A percentile compares a stretch with the other conserved stretches of the same genome.
phyloP scores from a whole-genome alignment of 1,139 yeast species.

The Dujonia santamariae region DNA sequence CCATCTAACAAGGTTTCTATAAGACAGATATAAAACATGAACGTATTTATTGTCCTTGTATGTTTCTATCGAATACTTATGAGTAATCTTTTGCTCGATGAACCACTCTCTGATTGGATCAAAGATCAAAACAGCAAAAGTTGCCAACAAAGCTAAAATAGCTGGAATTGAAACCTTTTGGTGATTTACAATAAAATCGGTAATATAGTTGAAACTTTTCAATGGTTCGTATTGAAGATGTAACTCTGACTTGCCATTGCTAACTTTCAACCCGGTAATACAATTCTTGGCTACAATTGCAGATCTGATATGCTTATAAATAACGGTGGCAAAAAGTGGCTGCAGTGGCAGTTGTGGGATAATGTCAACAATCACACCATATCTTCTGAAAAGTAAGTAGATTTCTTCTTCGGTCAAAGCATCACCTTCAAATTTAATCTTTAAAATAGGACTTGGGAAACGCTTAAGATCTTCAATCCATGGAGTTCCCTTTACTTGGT shows the following conservation, averaged over 20 bases:
- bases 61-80: constrained; percentile 33
- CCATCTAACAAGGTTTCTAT: constrained; percentile 20
- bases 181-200: constrained; percentile 65
- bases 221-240: constrained; percentile 72
- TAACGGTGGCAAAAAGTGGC: constrained; percentile 46
- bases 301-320: constrained; percentile 55
- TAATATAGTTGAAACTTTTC: constrained; percentile 48
- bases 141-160: constrained; percentile 50
- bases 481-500: constrained; percentile 84
- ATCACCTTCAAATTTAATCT: constrained; percentile 70
- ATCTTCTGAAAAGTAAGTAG: constrained; percentile 78
- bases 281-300: constrained; percentile 91
- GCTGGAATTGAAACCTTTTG: constrained; percentile 75
- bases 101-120: constrained; percentile 90
- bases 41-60: constrained; percentile 31
- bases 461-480: constrained; percentile 94
- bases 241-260: constrained; percentile 51
- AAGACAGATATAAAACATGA: constrained; percentile 26
- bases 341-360: constrained; percentile 39
- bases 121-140: constrained; percentile 78
- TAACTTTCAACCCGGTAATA: constrained; percentile 69
- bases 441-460: constrained; percentile 60
- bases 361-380: constrained; percentile 80
- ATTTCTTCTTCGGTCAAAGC: constrained; percentile 79
- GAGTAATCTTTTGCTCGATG: constrained; percentile 70